phyloP scores from a whole-genome alignment of 192 early-diverging fungal species.

The Coemansia sp. region DNA sequence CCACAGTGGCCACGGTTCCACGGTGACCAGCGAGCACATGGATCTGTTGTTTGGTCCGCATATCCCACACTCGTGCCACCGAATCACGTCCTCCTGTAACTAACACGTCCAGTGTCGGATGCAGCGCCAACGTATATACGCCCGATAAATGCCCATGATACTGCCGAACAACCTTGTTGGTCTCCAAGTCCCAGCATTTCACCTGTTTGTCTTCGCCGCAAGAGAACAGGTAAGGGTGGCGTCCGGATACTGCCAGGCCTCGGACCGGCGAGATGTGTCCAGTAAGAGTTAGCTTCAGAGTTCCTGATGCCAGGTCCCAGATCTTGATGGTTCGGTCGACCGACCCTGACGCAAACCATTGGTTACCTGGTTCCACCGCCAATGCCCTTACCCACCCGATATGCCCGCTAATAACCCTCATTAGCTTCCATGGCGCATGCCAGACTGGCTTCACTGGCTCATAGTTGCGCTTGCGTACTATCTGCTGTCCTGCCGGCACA shows the following conservation, averaged over 20 bases:
- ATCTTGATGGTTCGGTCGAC: slow-evolving; percentile 98
- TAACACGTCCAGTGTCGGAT: slow-evolving; percentile 92
- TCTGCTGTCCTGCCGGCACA: slow-evolving; percentile 36
- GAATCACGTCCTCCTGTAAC: slow-evolving; percentile 96
- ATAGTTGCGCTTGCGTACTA: slow-evolving; percentile 48
- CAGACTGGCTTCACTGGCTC: slow-evolving; percentile 68
- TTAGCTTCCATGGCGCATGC: slow-evolving; percentile 99
- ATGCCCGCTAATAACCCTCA: slow-evolving; percentile 92
- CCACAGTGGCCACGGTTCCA: slow-evolving; percentile 80
- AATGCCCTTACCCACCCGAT: slow-evolving; percentile 94
- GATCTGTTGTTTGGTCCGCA: slow-evolving; percentile 91
- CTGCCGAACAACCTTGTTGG: slow-evolving; percentile 98
- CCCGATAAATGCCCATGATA: slow-evolving; percentile 98
- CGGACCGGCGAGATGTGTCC: slow-evolving; percentile 96
- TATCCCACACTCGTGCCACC: slow-evolving; percentile 96
- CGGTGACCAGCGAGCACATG: slow-evolving; percentile 87
- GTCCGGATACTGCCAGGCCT: slow-evolving; percentile 86
- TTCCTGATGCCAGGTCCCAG: slow-evolving; percentile 98
- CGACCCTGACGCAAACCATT: slow-evolving; percentile 98
- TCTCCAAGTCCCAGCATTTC: slow-evolving; percentile 99
- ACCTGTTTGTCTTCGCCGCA: slow-evolving; percentile 98
- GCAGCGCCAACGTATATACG: slow-evolving; percentile 85
- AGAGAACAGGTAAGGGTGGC: slow-evolving; percentile 98
- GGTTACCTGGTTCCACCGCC: slow-evolving; percentile 90
- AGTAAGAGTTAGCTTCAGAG: slow-evolving; percentile 90